phyloP scores from a whole-genome alignment of 169 alveolate genomes.

The Theileria equi region DNA sequence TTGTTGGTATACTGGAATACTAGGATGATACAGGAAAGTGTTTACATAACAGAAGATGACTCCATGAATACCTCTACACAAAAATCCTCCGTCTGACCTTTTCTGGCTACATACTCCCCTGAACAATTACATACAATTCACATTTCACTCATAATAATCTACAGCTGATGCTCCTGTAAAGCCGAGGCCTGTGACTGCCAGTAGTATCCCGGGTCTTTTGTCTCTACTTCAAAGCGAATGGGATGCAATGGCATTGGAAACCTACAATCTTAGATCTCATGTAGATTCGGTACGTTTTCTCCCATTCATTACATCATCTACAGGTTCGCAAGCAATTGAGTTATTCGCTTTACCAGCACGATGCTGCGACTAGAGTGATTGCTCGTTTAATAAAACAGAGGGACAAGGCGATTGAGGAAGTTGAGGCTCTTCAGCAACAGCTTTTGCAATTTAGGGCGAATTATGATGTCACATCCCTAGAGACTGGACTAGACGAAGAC shows the following conservation, averaged over 20 bases:
- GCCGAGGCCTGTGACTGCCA: conserved; percentile 90
- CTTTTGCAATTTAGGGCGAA: conserved; percentile 68
- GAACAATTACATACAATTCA: no score
- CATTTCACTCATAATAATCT: conserved; percentile 2
- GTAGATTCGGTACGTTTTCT: conserved; percentile 66
- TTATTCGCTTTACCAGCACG: conserved; percentile 95
- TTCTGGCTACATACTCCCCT: no score
- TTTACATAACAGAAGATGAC: no score
- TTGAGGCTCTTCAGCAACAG: conserved; percentile 75
- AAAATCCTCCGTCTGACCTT: no score
- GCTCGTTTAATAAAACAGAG: conserved; percentile 92
- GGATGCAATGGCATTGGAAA: conserved; percentile 93
- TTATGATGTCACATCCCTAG: conserved; percentile 62
- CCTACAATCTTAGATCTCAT: conserved; percentile 84
- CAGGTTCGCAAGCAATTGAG: conserved; percentile 90
- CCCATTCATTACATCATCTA: conserved; percentile 3
- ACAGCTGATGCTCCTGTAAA: conserved; percentile 72
- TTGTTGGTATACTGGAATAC: no score
- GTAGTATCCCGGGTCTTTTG: conserved; percentile 91
- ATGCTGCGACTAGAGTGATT: conserved; percentile 97
- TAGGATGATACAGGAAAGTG: no score
- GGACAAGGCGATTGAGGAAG: conserved; percentile 87
- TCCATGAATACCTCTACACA: no score
- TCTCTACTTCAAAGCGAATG: conserved; percentile 91
- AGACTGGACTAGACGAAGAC: conserved; percentile 61